Conservation (phyloP, 805 yeast species). For the Nakazawaea populi region DNA sequence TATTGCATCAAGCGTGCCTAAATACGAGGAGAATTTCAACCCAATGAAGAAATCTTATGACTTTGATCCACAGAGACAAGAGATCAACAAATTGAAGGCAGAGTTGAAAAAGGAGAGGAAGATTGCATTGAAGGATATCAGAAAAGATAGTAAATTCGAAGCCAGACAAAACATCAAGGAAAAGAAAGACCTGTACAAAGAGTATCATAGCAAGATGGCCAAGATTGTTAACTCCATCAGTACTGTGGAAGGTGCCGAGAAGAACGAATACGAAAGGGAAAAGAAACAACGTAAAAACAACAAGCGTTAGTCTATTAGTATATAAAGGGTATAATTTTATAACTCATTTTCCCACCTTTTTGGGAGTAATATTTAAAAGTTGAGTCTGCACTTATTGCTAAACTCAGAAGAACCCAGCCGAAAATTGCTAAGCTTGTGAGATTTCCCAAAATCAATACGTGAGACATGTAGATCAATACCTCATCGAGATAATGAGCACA, state of each 20-base stretch:
- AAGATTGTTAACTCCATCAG: slow-evolving; percentile 79
- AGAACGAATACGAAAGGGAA: slow-evolving; percentile 87
- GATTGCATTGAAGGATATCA: slow-evolving; percentile 79
- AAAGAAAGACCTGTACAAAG: slow-evolving; percentile 68
- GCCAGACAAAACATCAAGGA: slow-evolving; percentile 80
- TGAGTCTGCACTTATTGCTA: slow-evolving; percentile 52
- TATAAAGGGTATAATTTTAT: slow-evolving; percentile 25
- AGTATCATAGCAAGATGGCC: slow-evolving; percentile 87
- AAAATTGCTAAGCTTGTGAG: slow-evolving; percentile 18
- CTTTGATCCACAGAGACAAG: slow-evolving; percentile 74
- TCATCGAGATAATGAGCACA: slow-evolving; percentile 75
- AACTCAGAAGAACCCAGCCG: slow-evolving; percentile 38
- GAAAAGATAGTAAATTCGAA: slow-evolving; percentile 82
- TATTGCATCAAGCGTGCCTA: slow-evolving; percentile 80
- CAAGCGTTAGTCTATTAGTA: slow-evolving; percentile 19
- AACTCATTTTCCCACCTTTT: slow-evolving; percentile 12
- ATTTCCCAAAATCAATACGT: slow-evolving; percentile 15
- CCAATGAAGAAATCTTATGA: slow-evolving; percentile 93
- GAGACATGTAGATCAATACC: slow-evolving; percentile 42
- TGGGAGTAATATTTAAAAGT: slow-evolving; percentile 39
- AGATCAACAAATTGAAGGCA: slow-evolving; percentile 73
- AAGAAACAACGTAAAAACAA: slow-evolving; percentile 52
- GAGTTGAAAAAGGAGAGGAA: slow-evolving; percentile 91
- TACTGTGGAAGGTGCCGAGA: slow-evolving; percentile 93
- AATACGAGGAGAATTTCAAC: slow-evolving; percentile 92